phyloP scores from a whole-genome alignment of 306 rosid genomes.

The Cyamopsis tetragonoloba region DNA sequence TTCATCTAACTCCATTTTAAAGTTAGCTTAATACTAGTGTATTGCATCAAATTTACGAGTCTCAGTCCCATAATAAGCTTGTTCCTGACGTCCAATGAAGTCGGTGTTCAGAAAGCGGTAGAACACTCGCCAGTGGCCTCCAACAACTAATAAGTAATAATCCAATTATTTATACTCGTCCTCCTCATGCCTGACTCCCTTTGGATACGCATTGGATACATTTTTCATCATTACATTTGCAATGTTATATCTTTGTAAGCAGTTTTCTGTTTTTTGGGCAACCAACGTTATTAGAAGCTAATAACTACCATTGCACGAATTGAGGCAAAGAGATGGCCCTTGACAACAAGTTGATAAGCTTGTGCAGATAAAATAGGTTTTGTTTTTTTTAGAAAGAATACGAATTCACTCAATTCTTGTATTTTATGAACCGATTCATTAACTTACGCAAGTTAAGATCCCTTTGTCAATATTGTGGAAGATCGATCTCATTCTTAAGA shows the following conservation, averaged over 20 bases:
- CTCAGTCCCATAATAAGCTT: not conserved
- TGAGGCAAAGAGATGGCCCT: not conserved
- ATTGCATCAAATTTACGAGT: constrained; percentile 5
- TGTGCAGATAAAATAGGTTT: not conserved
- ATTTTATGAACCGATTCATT: constrained; percentile 3
- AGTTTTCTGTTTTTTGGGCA: too few relatives aligned
- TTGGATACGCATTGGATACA: not conserved
- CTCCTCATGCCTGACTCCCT: not conserved
- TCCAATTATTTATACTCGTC: not conserved
- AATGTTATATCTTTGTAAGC: too few relatives aligned
- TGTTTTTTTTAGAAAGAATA: not conserved
- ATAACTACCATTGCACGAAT: not conserved
- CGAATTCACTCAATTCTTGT: constrained; percentile 11
- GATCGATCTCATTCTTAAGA: not conserved
- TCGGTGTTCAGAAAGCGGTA: constrained; percentile 7
- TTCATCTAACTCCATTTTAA: not conserved
- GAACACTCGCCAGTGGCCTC: not conserved
- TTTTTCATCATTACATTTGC: constrained; percentile 20
- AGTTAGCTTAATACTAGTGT: constrained; percentile 15
- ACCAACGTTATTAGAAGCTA: not conserved
- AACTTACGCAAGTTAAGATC: not conserved
- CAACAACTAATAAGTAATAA: not conserved
- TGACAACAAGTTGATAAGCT: constrained; percentile 2
- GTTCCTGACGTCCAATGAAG: constrained; percentile 30
- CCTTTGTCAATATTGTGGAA: not conserved